A percentile compares a stretch with the other conserved stretches of the same genome.
Evolutionary conservation across 495 filamentous ascomycete genomes (phyloP).

Genomic region (Aspergillus hancockii): DNA sequence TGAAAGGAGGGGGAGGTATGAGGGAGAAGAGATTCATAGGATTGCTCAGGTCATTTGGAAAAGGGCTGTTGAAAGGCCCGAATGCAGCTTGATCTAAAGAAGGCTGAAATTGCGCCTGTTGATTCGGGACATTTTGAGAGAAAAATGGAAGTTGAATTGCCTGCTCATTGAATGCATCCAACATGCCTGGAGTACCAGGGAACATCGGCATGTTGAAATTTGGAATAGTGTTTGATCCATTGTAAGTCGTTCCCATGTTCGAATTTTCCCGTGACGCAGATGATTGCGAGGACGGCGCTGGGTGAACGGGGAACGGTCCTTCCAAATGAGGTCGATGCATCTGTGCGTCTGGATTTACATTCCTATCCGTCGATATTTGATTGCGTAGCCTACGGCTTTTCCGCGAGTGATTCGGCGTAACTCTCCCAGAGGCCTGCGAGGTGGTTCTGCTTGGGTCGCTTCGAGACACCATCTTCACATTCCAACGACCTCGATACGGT

Average conservation of each 20-base stretch:
- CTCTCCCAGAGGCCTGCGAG: background rate
- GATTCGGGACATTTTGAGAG: slow-evolving; percentile 10
- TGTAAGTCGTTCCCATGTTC: background rate
- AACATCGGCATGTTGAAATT: slow-evolving; percentile 8
- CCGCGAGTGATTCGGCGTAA: slow-evolving; percentile 2
- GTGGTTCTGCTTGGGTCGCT: background rate
- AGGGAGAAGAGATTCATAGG: slow-evolving; percentile 8
- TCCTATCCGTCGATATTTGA: background rate
- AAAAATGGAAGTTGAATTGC: slow-evolving; percentile 12
- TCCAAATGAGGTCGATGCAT: background rate
- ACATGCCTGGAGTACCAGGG: slow-evolving; percentile 3
- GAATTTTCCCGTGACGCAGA: background rate
- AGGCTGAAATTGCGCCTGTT: slow-evolving; percentile 12
- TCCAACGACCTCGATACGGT: slow-evolving; percentile 23
- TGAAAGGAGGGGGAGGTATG: slow-evolving; percentile 13
- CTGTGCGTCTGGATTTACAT: slow-evolving; percentile 1
- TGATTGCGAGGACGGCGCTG: background rate
- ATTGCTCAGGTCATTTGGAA: slow-evolving; percentile 18
- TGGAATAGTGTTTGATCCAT: background rate
- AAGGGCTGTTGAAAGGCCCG: slow-evolving; percentile 19
- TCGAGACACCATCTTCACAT: slow-evolving; percentile 9
- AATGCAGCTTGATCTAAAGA: slow-evolving; percentile 11
- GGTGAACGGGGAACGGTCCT: background rate
- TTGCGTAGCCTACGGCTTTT: slow-evolving; percentile 5
- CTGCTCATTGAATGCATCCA: background rate